Conservation (phyloP, 257 asterid species). For the Salvia splendens region DNA sequence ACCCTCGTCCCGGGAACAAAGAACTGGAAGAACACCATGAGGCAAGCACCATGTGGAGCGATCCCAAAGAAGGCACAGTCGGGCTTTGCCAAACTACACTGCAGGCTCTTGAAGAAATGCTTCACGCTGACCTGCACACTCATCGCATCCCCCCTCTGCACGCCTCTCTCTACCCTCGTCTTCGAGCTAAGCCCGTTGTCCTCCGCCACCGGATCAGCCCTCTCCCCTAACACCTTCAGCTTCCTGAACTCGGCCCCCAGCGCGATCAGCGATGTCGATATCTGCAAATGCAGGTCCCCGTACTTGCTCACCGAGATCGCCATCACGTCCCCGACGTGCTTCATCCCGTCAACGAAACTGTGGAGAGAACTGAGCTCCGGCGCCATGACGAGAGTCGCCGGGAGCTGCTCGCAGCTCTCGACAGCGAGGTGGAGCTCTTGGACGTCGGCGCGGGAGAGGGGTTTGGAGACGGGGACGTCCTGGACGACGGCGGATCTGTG, state of each 20-base stretch:
- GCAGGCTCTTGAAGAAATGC: slow-evolving; percentile 84
- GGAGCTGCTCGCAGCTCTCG: slow-evolving; percentile 67
- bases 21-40: slow-evolving; percentile 90
- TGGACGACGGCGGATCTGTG: slow-evolving; percentile 79
- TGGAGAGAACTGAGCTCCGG: slow-evolving; percentile 65
- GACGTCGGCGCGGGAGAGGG: slow-evolving; percentile 70
- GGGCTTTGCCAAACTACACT: slow-evolving; percentile 75
- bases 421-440: slow-evolving; percentile 71
- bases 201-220: slow-evolving; percentile 46
- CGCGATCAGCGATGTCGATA: slow-evolving; percentile 63
- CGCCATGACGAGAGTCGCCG: slow-evolving; percentile 61
- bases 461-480: slow-evolving; percentile 94
- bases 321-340: slow-evolving; percentile 81
- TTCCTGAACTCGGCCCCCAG: slow-evolving; percentile 79
- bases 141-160: slow-evolving; percentile 79
- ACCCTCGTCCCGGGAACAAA: slow-evolving; percentile 77
- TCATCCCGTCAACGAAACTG: slow-evolving; percentile 73
- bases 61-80: slow-evolving; percentile 89
- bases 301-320: slow-evolving; percentile 69
- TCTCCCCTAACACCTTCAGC: slow-evolving; percentile 73
- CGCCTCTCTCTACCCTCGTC: slow-evolving; percentile 57
- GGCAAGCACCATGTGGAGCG: slow-evolving; percentile 62
- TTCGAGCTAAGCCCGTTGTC: slow-evolving; percentile 55
- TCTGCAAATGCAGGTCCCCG: slow-evolving; percentile 84
- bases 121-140: slow-evolving; percentile 79